Base-by-base conservation (phyloP, 164 flowering plant species). In the Sedum album region DNA sequence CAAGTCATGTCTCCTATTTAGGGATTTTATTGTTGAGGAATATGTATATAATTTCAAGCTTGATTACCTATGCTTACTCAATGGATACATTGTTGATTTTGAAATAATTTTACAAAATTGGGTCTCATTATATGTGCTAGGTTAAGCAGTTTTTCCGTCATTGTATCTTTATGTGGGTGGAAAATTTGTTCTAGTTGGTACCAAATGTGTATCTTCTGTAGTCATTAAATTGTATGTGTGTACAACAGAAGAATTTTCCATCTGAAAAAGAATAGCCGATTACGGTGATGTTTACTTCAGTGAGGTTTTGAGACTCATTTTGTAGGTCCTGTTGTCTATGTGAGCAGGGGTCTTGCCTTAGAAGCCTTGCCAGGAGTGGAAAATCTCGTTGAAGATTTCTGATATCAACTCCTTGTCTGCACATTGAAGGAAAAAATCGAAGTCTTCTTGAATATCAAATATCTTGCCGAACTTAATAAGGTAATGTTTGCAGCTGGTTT, bases 331-430 rank as follows among this genome's bases (percentile, higher is more conserved):
- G 53, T n/a, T 48, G 53, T 20, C 18, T 48, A 1, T 48, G 53
- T 48, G n/a, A 21, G 53, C 53, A 48, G 53, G 23, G 53, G 21
- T 17, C n/a, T 21, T 7, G 14, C 26, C 11, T 84, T 72, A 93
- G 90, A 94, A 94, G 55, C 99, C 99, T 80, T 90, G 91, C 97
- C 99, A 91, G 36, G 82, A 81, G 60, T 71, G 66, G n/a, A 94
- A 90, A 71, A 91, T 80, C 75, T 90, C 95, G 66, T 87, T 84
- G 73, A 94, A 88, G 69, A 91, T 63, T 48, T 94, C 96, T 14
- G 86, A 76, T 25, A 94, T 78, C 33, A 94, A 77, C 15, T 91
- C 99, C 75, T 93, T 83, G 42, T 91, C 96, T 17, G 89, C 95
- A 70, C 63, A 71, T 51, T 79, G 85, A 70, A 91, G 68, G 73